phyloP scores from a whole-genome alignment of 345 rosid genomes.

The Sonneratia caseolaris region DNA sequence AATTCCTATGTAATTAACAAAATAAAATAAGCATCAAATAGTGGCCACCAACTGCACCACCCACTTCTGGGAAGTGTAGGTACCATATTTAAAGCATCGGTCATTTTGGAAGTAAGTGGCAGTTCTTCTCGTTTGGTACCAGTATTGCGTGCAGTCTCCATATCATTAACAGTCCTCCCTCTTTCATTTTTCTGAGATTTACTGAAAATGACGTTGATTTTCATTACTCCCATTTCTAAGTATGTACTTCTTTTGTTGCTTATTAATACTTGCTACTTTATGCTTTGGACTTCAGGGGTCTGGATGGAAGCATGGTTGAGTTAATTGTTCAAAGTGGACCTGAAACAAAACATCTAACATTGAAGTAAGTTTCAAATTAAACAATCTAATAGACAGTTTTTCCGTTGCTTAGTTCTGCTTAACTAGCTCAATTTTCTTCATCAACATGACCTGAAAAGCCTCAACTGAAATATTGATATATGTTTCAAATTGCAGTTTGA shows the following conservation, averaged over 20 bases:
- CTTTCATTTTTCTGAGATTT: not conserved
- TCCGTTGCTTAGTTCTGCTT: not conserved
- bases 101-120: not conserved
- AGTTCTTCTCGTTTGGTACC: not conserved
- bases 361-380: conserved; percentile 36
- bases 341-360: conserved; percentile 53
- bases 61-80: not conserved
- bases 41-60: not conserved
- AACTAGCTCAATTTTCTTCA: not conserved
- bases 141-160: not conserved
- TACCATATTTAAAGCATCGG: not conserved
- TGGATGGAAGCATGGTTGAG: conserved; percentile 84
- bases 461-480: not conserved
- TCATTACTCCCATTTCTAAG: not conserved
- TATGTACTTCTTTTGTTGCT: not conserved
- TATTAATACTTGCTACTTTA: not conserved
- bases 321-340: conserved; percentile 65
- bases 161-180: not conserved
- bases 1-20: not conserved
- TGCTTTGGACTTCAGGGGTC: conserved; percentile 54
- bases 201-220: conserved; percentile 6
- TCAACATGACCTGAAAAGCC: not conserved
- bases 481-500: not conserved
- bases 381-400: not conserved
- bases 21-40: too few relatives aligned